Conservation (phyloP, 139 green algal genomes). For the Micromonas commoda region DNA sequence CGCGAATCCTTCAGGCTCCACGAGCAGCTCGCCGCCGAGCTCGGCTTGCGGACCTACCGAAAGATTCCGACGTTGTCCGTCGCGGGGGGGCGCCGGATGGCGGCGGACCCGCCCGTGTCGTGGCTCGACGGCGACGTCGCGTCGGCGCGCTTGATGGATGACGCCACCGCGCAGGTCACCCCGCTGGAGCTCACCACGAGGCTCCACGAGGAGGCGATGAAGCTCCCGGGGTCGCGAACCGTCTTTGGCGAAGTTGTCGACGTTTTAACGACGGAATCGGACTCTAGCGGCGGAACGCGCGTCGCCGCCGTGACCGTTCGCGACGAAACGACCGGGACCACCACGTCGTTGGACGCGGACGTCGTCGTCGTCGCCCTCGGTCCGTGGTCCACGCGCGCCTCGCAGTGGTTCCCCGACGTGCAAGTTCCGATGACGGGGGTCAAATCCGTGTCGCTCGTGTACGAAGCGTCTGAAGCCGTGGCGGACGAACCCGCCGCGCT, state of each 20-base stretch:
- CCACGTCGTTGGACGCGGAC: constrained; percentile 18
- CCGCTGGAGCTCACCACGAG: constrained; percentile 28
- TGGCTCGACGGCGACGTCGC: constrained; percentile 32
- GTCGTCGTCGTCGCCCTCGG: constrained; percentile 40
- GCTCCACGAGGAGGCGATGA: constrained; percentile 11
- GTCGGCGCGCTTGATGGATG: constrained; percentile 13
- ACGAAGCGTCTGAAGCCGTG: constrained; percentile 16
- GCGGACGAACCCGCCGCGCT: constrained; percentile 23
- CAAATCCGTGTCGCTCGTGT: constrained; percentile 22
- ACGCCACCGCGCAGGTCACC: constrained; percentile 30
- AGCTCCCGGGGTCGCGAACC: neutral
- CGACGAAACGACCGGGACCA: neutral
- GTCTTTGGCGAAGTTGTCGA: neutral
- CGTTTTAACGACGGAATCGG: neutral
- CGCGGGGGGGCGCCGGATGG: neutral
- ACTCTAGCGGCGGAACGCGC: constrained; percentile 1
- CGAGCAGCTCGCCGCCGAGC: constrained; percentile 38
- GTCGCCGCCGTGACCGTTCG: constrained; percentile 8
- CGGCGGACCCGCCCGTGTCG: neutral
- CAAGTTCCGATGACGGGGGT: constrained; percentile 32
- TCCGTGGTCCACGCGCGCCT: constrained; percentile 35
- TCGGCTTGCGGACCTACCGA: constrained; percentile 32
- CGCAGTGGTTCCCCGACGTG: constrained; percentile 16
- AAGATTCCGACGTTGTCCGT: constrained; percentile 32
- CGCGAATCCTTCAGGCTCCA: constrained; percentile 39